Base-by-base conservation (phyloP, 2,329 filamentous ascomycete species). In the Neonectria faginata region DNA sequence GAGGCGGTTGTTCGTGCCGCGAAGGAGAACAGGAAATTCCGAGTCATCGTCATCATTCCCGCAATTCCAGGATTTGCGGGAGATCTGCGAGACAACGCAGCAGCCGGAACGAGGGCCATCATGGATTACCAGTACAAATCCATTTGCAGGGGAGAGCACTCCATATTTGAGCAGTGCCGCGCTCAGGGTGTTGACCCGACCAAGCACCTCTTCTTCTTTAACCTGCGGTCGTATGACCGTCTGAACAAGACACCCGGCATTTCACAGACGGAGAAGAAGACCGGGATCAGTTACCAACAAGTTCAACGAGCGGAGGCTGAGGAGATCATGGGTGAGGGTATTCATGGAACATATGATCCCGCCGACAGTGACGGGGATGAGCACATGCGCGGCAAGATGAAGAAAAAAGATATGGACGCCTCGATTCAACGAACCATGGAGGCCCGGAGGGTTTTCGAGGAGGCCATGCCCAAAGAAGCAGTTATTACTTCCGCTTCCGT, bases 101-200 rank as follows among this genome's bases (percentile, higher is more conserved):
- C 95, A 0, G 88, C 88, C 1, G 95, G 95, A 10, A 98, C 95
- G 0, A 82, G 93, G 53, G 95, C 94, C 11, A 99, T 98, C 74
- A 98, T 99, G 93, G 94, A 98, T 77, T 98, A 97, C 75, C 96
- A 98, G 77, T 99, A 96, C 84, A 97, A 97, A 80, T 97, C 93
- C 0, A 97, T 99, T 69, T 93, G 91, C 74, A 91, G 96, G 48
- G 96, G 96, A 6, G 91, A 97, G 68, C 85, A 98, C 76, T 97
- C 93, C 5, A 98, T 99, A 57, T 96, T 92, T 72, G 93, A 88
- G 42, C 90, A 92, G 75, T 89, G 97, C 62, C 79, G 79, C 48
- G 88, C 87, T 7, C 84, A 92, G 67, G 94, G 92, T 1, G 87
- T 96, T 1, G 89, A 97, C 71, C 93, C 94, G 0, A 86, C 74